Percentiles rank a stretch among this genome's conserved stretches.
Conservation (phyloP, 352 stramenopile species). For the Phytophthora pisi region DNA sequence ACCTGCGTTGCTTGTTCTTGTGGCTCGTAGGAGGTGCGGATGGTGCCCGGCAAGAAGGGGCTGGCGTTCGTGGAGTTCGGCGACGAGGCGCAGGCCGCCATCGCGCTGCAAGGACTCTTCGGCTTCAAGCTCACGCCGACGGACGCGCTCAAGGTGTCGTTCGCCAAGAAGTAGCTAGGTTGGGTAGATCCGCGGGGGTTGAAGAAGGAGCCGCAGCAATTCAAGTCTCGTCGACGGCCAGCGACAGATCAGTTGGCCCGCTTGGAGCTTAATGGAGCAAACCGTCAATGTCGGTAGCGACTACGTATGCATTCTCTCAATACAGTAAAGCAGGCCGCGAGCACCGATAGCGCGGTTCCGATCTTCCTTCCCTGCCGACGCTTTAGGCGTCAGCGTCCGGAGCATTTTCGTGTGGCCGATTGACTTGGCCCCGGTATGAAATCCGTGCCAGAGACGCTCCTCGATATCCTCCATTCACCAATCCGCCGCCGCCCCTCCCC, state of each 20-base stretch:
- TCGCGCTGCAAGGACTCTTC: slow-evolving; percentile 79
- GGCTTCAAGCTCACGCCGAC: slow-evolving; percentile 88
- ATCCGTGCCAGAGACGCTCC: background rate
- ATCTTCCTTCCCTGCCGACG: too few species aligned
- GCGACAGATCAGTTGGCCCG: too few species aligned
- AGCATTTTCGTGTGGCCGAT: too few species aligned
- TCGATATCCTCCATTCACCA: background rate
- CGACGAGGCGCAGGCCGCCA: slow-evolving; percentile 81
- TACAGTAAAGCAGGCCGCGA: too few species aligned
- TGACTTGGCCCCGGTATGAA: too few species aligned
- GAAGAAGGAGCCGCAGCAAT: background rate
- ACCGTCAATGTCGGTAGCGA: too few species aligned
- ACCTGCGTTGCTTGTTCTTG: background rate
- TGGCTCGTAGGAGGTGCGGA: slow-evolving; percentile 87
- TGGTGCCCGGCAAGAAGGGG: slow-evolving; percentile 93
- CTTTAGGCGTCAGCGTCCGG: too few species aligned
- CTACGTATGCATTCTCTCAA: too few species aligned
- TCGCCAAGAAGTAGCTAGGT: slow-evolving; percentile 77
- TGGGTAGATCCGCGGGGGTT: background rate
- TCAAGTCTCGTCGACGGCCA: background rate
- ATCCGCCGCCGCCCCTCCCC: background rate
- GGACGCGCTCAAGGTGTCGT: slow-evolving; percentile 82
- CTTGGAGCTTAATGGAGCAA: background rate
- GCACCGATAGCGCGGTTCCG: too few species aligned
- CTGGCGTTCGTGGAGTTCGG: slow-evolving; percentile 97